These are phyloP conservation scores for Penicillium hordei DNA, from an alignment of 2,329 filamentous ascomycete genomes.

Conservation along the genomic window DNA sequence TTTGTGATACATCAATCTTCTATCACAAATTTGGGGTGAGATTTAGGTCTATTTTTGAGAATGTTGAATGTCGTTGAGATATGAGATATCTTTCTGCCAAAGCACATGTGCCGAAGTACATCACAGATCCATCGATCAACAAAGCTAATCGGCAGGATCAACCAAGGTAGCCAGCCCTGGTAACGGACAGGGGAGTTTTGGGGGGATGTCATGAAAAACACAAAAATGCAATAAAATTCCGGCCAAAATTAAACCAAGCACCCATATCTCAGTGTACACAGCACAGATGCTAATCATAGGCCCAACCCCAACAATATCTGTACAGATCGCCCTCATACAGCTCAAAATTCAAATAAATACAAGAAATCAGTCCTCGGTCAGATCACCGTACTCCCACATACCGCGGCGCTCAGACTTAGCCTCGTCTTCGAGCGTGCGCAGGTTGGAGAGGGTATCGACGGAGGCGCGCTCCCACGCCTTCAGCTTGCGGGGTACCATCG, in stretches of 20 bases:
- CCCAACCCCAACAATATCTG: constrained; percentile 14
- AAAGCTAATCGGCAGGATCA: constrained; percentile 6
- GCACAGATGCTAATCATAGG: constrained; percentile 8
- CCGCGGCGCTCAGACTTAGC: constrained; percentile 79
- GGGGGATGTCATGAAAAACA: background rate
- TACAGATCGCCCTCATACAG: constrained; percentile 19
- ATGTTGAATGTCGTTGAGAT: background rate
- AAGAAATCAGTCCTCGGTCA: constrained; percentile 73
- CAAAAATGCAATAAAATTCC: constrained; percentile 6
- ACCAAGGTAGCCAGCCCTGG: background rate
- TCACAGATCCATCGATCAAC: background rate
- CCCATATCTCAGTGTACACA: background rate
- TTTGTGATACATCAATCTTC: constrained; percentile 1
- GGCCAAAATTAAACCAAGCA: background rate
- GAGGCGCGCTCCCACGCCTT: constrained; percentile 86
- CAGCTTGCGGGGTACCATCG: constrained; percentile 88
- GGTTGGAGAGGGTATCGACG: constrained; percentile 66
- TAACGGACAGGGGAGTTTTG: background rate
- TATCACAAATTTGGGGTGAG: background rate
- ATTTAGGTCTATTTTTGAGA: background rate
- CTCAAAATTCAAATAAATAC: constrained; percentile 9
- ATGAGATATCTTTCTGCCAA: background rate
- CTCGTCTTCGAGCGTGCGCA: constrained; percentile 71
- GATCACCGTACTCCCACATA: constrained; percentile 98
- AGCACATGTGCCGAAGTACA: background rate